These are phyloP conservation scores for Synchytrium microbalum DNA, from an alignment of 371 early-diverging fungal species.

Conservation along the genomic window DNA sequence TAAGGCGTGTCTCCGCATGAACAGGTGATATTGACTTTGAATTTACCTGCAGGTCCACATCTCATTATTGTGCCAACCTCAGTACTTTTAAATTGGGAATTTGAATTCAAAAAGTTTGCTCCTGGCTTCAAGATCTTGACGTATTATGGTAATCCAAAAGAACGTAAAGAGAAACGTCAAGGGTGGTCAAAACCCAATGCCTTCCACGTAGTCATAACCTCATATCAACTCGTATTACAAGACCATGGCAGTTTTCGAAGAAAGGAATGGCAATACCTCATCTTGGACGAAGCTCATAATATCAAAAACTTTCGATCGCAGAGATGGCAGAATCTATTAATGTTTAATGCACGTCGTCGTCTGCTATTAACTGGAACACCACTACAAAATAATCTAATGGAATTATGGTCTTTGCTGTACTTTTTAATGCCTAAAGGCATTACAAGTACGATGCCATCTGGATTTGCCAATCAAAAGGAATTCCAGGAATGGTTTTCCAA, in stretches of 20 bases:
- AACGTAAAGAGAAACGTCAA: constrained; percentile 64
- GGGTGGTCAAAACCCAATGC: constrained; percentile 77
- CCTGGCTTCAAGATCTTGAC: constrained; percentile 79
- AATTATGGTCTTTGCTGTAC: constrained; percentile 90
- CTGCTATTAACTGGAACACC: constrained; percentile 93
- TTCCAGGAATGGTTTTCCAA: constrained; percentile 88
- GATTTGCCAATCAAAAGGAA: constrained; percentile 72
- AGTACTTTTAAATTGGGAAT: constrained; percentile 91
- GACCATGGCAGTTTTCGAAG: constrained; percentile 73
- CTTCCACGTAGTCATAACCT: constrained; percentile 82
- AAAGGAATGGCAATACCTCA: constrained; percentile 75
- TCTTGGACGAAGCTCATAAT: constrained; percentile 93
- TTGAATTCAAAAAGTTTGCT: constrained; percentile 88
- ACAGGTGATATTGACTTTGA: no score
- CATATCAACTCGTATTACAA: constrained; percentile 74
- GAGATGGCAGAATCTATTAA: constrained; percentile 85
- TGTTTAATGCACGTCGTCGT: constrained; percentile 68
- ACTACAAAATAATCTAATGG: constrained; percentile 88
- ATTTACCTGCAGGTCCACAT: constrained; percentile 54
- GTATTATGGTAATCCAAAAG: constrained; percentile 63
- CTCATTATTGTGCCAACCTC: constrained; percentile 87
- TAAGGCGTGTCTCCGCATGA: no score
- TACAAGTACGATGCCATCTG: constrained; percentile 20
- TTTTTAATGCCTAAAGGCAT: constrained; percentile 79
- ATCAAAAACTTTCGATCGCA: constrained; percentile 93